phyloP scores from a whole-genome alignment of 2,329 filamentous ascomycete genomes.

The Lachnellula occidentalis region DNA sequence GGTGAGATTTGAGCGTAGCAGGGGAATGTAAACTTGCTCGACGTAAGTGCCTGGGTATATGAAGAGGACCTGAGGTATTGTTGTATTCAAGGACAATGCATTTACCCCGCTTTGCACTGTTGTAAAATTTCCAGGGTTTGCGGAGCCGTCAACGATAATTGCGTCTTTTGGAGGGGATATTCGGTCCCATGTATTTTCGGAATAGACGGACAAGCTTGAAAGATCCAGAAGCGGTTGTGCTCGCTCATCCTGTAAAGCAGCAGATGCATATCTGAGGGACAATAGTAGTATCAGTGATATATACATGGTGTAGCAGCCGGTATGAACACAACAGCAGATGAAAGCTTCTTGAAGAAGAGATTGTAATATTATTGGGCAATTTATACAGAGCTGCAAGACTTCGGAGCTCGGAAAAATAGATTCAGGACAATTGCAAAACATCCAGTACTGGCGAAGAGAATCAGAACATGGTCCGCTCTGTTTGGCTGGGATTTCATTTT shows the following conservation, averaged over 20 bases:
- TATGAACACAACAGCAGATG: too few species aligned
- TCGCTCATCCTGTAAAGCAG: too few species aligned
- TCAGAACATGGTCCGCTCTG: background rate
- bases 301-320: too few species aligned
- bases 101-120: constrained; percentile 18
- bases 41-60: constrained; percentile 50
- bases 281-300: too few species aligned
- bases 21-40: constrained; percentile 50
- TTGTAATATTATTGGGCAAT: too few species aligned
- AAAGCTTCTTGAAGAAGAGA: too few species aligned
- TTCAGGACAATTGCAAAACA: background rate
- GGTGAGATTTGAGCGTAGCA: constrained; percentile 41
- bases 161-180: constrained; percentile 40
- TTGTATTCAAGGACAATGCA: constrained; percentile 39
- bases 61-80: constrained; percentile 46
- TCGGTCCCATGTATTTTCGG: constrained; percentile 15
- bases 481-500: background rate
- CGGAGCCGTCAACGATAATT: constrained; percentile 38
- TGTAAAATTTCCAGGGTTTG: constrained; percentile 21
- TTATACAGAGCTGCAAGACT: background rate
- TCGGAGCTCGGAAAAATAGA: background rate
- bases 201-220: background rate
- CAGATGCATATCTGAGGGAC: too few species aligned
- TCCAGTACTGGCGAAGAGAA: background rate
- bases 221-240: background rate